Conservation (phyloP, 2,329 filamentous ascomycete species). For the Aspergillus awamori region DNA sequence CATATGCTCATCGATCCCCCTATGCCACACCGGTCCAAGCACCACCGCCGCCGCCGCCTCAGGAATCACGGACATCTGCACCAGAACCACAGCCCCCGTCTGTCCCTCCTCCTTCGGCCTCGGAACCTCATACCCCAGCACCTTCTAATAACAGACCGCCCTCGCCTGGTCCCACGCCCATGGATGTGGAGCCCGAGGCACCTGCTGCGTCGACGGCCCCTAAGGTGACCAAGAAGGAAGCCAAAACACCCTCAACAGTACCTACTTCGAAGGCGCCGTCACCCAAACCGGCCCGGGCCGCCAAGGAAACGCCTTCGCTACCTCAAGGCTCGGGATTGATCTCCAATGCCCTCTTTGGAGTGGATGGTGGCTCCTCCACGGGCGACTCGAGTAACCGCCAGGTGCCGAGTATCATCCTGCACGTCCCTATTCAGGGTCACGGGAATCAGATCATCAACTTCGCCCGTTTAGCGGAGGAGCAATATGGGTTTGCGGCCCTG, state of each 20-base stretch:
- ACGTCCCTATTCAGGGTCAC: conserved; percentile 77
- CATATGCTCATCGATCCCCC: conserved; percentile 29
- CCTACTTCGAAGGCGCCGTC: conserved; percentile 56
- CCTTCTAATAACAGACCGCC: conserved; percentile 22
- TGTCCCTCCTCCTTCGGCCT: conserved; percentile 6
- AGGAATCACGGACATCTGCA: conserved; percentile 20
- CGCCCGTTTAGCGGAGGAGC: conserved; percentile 87
- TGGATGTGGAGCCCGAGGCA: conserved; percentile 41
- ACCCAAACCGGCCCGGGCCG: conserved; percentile 56
- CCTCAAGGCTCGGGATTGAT: conserved; percentile 66
- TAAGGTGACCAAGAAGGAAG: conserved; percentile 42
- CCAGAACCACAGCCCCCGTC: conserved; percentile 19
- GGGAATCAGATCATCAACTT: conserved; percentile 95
- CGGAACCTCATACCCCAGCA: conserved; percentile 4
- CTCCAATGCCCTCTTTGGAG: conserved; percentile 63
- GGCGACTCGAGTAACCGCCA: conserved; percentile 44
- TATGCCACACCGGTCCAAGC: conserved; percentile 29
- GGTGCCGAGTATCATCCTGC: conserved; percentile 79
- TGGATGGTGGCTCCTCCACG: conserved; percentile 47
- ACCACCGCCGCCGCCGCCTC: conserved; percentile 21
- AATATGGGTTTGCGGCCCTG: conserved; percentile 90
- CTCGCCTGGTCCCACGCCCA: conserved; percentile 28
- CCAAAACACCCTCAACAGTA: conserved; percentile 48
- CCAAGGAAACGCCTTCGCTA: conserved; percentile 61
- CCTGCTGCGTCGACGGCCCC: conserved; percentile 20